Percentiles rank a stretch among this genome's conserved stretches.
phyloP scores from a whole-genome alignment of 257 asterid species.

The Gentiana macrophylla region DNA sequence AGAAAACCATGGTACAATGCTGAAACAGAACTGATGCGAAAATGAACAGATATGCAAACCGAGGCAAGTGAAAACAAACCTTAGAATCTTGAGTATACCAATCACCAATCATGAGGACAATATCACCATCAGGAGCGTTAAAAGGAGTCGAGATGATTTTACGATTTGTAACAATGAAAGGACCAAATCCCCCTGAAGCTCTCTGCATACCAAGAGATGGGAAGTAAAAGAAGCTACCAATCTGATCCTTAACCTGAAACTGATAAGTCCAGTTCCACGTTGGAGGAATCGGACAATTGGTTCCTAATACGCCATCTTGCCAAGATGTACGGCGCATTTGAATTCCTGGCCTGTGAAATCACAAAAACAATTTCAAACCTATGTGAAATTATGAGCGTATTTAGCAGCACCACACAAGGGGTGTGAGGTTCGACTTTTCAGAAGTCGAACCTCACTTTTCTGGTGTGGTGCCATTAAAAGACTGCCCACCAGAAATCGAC shows the following conservation, averaged over 20 bases:
- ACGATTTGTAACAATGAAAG: conserved; percentile 59
- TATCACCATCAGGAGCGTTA: conserved; percentile 69
- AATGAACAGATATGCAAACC: too few species aligned
- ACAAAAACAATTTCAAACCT: neutral
- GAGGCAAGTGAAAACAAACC: conserved; percentile 24
- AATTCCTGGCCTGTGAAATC: conserved; percentile 59
- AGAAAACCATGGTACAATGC: too few species aligned
- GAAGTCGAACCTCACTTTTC: too few species aligned
- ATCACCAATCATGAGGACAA: conserved; percentile 78
- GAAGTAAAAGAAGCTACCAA: conserved; percentile 81
- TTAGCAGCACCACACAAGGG: too few species aligned
- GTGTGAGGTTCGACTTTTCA: too few species aligned
- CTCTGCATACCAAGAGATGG: conserved; percentile 87
- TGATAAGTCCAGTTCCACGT: conserved; percentile 87
- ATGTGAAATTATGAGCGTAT: too few species aligned
- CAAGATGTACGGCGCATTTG: conserved; percentile 92
- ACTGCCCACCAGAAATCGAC: too few species aligned
- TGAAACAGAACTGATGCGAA: too few species aligned
- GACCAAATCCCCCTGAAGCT: conserved; percentile 89
- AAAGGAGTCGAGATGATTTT: conserved; percentile 58
- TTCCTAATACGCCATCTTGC: conserved; percentile 96
- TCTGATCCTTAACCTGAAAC: conserved; percentile 97
- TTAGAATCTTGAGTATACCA: conserved; percentile 79
- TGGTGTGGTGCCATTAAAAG: too few species aligned
- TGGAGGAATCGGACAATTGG: conserved; percentile 83